phyloP scores from a whole-genome alignment of 805 yeast genomes.

The Candida qinlingensis region DNA sequence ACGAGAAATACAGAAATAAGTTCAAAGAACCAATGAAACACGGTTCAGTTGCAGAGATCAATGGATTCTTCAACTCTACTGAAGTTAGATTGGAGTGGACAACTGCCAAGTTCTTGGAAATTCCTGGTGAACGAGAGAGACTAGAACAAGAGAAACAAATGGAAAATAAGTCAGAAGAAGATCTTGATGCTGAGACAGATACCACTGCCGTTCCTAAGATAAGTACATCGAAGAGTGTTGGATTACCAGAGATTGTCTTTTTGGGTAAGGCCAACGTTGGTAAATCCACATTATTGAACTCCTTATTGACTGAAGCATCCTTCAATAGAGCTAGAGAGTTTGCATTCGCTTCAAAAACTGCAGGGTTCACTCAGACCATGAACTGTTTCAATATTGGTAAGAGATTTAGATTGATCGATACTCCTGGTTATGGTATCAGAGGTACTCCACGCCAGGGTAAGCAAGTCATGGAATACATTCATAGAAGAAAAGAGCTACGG shows the following conservation, averaged over 20 bases:
- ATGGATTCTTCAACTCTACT: slow-evolving; percentile 42
- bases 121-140: slow-evolving; percentile 50
- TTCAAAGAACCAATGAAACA: slow-evolving; percentile 15
- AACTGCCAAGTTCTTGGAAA: slow-evolving; percentile 42
- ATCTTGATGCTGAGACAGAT: slow-evolving; percentile 8
- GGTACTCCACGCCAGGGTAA: slow-evolving; percentile 67
- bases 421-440: slow-evolving; percentile 85
- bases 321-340: slow-evolving; percentile 26
- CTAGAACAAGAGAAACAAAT: slow-evolving; percentile 10
- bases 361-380: slow-evolving; percentile 56
- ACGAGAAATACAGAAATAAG: slow-evolving; percentile 14
- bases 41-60: slow-evolving; percentile 23
- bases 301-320: slow-evolving; percentile 40
- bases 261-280: slow-evolving; percentile 86
- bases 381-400: slow-evolving; percentile 68
- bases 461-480: slow-evolving; percentile 57
- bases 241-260: slow-evolving; percentile 69
- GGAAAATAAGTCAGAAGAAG: slow-evolving; percentile 10
- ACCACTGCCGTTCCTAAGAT: no score
- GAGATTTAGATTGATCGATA: slow-evolving; percentile 63
- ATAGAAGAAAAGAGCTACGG: slow-evolving; percentile 45
- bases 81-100: slow-evolving; percentile 56
- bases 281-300: slow-evolving; percentile 71
- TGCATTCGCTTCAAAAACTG: slow-evolving; percentile 51
- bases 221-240: slow-evolving; percentile 9